These are phyloP conservation scores for Parastagonospora nodorum DNA, from an alignment of 2,329 filamentous ascomycete species.

Conservation along the genomic window DNA sequence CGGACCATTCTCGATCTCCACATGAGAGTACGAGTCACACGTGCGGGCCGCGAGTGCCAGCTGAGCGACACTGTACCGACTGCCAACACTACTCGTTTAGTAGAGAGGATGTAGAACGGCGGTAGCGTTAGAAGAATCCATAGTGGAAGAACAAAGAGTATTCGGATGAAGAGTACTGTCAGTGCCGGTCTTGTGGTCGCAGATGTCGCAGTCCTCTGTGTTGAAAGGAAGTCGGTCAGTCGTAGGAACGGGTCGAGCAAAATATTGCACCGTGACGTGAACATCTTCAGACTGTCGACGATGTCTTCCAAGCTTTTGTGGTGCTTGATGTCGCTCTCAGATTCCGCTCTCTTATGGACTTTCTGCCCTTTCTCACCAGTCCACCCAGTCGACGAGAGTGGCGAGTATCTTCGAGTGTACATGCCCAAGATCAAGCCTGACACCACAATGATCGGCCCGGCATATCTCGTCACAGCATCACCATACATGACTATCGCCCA, in stretches of 20 bases:
- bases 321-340: constrained; percentile 71
- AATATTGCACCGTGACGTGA: constrained; percentile 90
- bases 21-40: constrained; percentile 82
- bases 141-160: constrained; percentile 83
- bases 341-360: constrained; percentile 55
- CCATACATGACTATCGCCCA: constrained; percentile 89
- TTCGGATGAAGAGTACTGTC: constrained; percentile 85
- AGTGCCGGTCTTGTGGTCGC: constrained; percentile 89
- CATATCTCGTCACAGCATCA: constrained; percentile 77
- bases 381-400: constrained; percentile 84
- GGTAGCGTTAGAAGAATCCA: constrained; percentile 85
- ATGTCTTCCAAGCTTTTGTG: constrained; percentile 98
- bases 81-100: constrained; percentile 79
- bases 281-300: constrained; percentile 86
- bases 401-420: constrained; percentile 89
- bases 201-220: constrained; percentile 85
- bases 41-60: constrained; percentile 87
- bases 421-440: constrained; percentile 82
- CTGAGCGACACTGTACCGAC: constrained; percentile 86
- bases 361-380: constrained; percentile 65
- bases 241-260: constrained; percentile 86
- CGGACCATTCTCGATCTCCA: constrained; percentile 86
- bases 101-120: constrained; percentile 83
- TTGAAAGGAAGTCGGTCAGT: constrained; percentile 91
- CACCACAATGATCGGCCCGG: constrained; percentile 83